Base-by-base conservation (phyloP, 192 early-diverging fungal genomes). In the Phlyctochytrium planicorne region DNA sequence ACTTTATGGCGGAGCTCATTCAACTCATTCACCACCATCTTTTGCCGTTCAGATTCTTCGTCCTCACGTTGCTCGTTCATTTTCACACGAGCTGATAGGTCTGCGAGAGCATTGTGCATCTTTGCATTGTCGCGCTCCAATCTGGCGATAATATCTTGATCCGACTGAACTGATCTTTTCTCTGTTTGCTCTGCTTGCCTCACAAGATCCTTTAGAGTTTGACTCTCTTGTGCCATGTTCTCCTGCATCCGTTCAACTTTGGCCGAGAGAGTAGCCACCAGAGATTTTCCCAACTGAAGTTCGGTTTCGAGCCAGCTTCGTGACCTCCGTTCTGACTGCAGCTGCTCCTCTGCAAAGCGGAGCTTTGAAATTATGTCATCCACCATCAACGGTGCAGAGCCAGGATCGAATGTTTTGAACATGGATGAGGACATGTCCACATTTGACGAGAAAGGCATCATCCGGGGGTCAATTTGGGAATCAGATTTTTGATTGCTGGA, bases 281-380 rank as follows among this genome's bases (percentile, higher is more conserved):
- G 34, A 3, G 63, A 27, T 62, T 80, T 80, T 1, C 70, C 70
- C 2, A 61, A 10, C 34, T 77, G 72, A 25, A 80, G 33, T 31
- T 80, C 79, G 34, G 67, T 32, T 56, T 80, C 79, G 29, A 80
- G 70, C 69, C 69, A 69, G 1, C 35, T 52, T 4, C 75, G 75
- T 2, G 53, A 17, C 1, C 78, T 63, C 1, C 75, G 71, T 35
- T 80, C 78, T 3, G 71, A 59, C 24, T 66, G 36, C 2, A 80
- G 69, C 53, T 74, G 68, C 12, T 66, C 69, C 56, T 72, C 70
- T 24, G 69, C 34, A 62, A 69, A 63, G 2, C 75, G 69, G 47
- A 71, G 67, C 61, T 69, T 60, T 16, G 52, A 32, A 4, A 63
- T n/a, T 50, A 75, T 36, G 29, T 71, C 66, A 14, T 67, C 47